A percentile compares a stretch with the other conserved stretches of the same genome.
These are phyloP conservation scores for Geoglossum cookeanum DNA, from an alignment of 2,329 filamentous ascomycete genomes.

Conservation along the genomic window DNA sequence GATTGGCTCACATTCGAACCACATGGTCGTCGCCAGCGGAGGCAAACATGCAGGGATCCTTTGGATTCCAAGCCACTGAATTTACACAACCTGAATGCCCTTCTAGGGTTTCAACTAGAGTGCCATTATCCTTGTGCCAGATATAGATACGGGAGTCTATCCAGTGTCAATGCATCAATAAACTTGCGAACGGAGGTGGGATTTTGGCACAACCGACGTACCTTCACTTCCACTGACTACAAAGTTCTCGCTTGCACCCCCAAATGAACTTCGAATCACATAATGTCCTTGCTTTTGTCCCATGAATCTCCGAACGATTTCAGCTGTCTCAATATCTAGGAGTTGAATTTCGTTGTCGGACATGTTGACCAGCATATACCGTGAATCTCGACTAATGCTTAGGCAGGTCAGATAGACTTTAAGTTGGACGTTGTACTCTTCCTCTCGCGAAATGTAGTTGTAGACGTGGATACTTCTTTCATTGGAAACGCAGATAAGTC, in stretches of 20 bases:
- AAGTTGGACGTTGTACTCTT: slow-evolving; percentile 55
- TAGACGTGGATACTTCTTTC: slow-evolving; percentile 59
- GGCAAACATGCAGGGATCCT: slow-evolving; percentile 65
- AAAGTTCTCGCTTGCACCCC: slow-evolving; percentile 81
- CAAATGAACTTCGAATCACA: slow-evolving; percentile 68
- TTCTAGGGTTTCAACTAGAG: slow-evolving; percentile 53
- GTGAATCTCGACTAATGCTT: slow-evolving; percentile 63
- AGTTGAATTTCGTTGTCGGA: slow-evolving; percentile 58
- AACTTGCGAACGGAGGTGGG: not conserved
- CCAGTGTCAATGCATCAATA: slow-evolving; percentile 4
- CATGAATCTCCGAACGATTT: slow-evolving; percentile 52
- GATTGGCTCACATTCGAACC: slow-evolving; percentile 57
- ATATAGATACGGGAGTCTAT: slow-evolving; percentile 56
- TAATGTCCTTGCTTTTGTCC: slow-evolving; percentile 58
- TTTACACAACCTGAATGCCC: slow-evolving; percentile 73
- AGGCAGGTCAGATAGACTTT: slow-evolving; percentile 58
- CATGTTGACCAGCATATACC: slow-evolving; percentile 64
- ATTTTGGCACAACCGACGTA: slow-evolving; percentile 21
- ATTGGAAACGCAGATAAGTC: slow-evolving; percentile 61
- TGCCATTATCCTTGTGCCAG: slow-evolving; percentile 74
- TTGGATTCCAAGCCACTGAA: slow-evolving; percentile 74
- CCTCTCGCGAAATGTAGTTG: slow-evolving; percentile 53
- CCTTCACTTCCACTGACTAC: slow-evolving; percentile 84
- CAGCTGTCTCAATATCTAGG: slow-evolving; percentile 54
- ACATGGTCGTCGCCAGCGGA: slow-evolving; percentile 75